A percentile compares a stretch with the other conserved stretches of the same genome.
Conservation (phyloP, 2,329 filamentous ascomycete genomes). For the Rhytidhysteron rufulum region DNA sequence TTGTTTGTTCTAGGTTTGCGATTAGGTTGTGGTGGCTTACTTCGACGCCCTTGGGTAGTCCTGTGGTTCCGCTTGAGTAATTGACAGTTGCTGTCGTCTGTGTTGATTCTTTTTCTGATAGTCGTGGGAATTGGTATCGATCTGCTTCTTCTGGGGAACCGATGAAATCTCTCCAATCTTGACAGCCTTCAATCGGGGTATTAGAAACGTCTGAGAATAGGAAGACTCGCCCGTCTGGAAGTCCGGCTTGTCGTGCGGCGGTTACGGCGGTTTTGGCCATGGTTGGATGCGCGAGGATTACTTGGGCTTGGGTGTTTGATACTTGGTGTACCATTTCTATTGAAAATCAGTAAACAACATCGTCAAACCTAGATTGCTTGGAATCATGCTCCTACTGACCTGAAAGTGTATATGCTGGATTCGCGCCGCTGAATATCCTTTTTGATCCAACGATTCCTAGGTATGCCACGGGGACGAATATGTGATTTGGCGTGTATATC, state of each 20-base stretch:
- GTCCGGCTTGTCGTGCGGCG: constrained; percentile 24
- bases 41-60: constrained; percentile 50
- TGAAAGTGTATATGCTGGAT: constrained; percentile 49
- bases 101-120: constrained; percentile 22
- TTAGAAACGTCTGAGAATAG: constrained; percentile 30
- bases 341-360: constrained; percentile 6
- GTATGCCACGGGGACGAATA: constrained; percentile 51
- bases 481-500: constrained; percentile 52
- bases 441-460: constrained; percentile 50
- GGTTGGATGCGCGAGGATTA: constrained; percentile 29
- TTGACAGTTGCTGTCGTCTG: constrained; percentile 45
- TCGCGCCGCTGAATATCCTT: constrained; percentile 52
- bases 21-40: constrained; percentile 50
- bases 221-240: constrained; percentile 26
- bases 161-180: constrained; percentile 30
- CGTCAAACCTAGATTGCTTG: background rate
- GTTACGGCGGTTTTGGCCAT: constrained; percentile 22
- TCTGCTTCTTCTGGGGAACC: constrained; percentile 23
- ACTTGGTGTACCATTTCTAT: constrained; percentile 33
- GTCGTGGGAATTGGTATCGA: constrained; percentile 19
- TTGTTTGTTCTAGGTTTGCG: constrained; percentile 49
- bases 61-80: constrained; percentile 51
- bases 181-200: constrained; percentile 17
- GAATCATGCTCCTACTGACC: constrained; percentile 31
- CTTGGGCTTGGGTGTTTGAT: constrained; percentile 27